Evolutionary conservation across 2,329 filamentous ascomycete species (phyloP), one percentile per base, ranked within the genome.

Genomic region (Cladosporium sphaerospermum): DNA sequence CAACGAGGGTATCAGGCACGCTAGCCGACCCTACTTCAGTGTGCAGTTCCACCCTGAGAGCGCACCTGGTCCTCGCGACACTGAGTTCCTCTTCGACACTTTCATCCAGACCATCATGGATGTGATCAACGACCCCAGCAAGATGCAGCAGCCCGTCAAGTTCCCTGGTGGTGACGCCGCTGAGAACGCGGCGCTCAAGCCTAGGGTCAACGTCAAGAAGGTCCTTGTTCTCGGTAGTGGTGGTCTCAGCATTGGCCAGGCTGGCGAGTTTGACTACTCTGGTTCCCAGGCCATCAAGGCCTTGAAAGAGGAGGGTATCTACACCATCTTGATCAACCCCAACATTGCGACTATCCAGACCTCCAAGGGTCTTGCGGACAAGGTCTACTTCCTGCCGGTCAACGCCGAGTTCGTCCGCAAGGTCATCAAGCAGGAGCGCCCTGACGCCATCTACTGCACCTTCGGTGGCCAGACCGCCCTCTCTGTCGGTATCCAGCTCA

Each of bases 21-120:
- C 81, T 45, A 81, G 77, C 69, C 87, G 85, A 66, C 93, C 93
- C 48, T 95, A 92, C 75, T 99, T 99, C 79, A 96, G 90, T 77
- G 93, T 97, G n/a, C 93, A 99, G 69, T 99, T 99, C 75, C 93
- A 99, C 68, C 93, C 93, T 0, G 93, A 99, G 73, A 96, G 91
- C 76, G 95, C 90, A 1, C 93, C 93, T 2, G 93, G 93, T 54
- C 93, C 93, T 48, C 83, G 89, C 34, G 93, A 99, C 69, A 99
- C 93, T 28, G 93, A 99, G 70, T 96, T 88, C 68, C 79, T 99
- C 23, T 99, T 99, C 60, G 91, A 99, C 71, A 89, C 97, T 58
- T 99, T 99, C 76, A 88, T 99, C 67, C 76, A 86, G 73, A 87
- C 90, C 16, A 88, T 97, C 61, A 76, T 81, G 66, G 80, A 85